phyloP scores from a whole-genome alignment of 2,329 filamentous ascomycete species.

The Leptosphaerulina australis region DNA sequence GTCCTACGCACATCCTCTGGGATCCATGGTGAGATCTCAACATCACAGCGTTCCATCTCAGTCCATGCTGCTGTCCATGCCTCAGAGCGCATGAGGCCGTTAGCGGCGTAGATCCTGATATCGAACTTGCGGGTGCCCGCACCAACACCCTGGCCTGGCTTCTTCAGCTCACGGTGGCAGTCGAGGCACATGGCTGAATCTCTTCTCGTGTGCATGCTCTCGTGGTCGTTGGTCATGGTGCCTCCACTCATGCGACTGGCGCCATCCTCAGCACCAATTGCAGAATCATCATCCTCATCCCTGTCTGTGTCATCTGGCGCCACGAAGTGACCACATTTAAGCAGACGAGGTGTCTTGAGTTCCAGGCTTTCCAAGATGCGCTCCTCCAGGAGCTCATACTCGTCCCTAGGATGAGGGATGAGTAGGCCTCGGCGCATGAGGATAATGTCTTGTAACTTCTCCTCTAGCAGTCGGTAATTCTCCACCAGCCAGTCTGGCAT shows the following conservation, averaged over 20 bases:
- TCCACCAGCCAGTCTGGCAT: constrained; percentile 60
- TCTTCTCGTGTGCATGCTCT: constrained; percentile 27
- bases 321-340: constrained; percentile 79
- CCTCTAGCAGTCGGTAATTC: constrained; percentile 70
- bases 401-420: constrained; percentile 77
- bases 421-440: constrained; percentile 72
- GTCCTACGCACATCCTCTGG: constrained; percentile 64
- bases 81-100: constrained; percentile 88
- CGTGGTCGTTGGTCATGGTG: constrained; percentile 43
- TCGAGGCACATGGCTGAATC: constrained; percentile 56
- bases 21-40: constrained; percentile 81
- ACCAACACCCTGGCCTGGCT: constrained; percentile 44
- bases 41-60: constrained; percentile 98
- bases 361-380: constrained; percentile 76
- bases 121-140: constrained; percentile 66
- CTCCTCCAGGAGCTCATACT: constrained; percentile 81
- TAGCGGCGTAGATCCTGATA: constrained; percentile 91
- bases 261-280: constrained; percentile 46
- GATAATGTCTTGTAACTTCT: constrained; percentile 74
- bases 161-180: constrained; percentile 52
- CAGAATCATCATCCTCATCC: constrained; percentile 40
- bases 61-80: constrained; percentile 95
- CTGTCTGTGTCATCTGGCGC: constrained; percentile 48
- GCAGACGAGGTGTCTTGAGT: constrained; percentile 70
- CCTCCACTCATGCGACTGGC: constrained; percentile 46